Conservation (phyloP, 257 asterid species). For the Osmanthus fragrans region DNA sequence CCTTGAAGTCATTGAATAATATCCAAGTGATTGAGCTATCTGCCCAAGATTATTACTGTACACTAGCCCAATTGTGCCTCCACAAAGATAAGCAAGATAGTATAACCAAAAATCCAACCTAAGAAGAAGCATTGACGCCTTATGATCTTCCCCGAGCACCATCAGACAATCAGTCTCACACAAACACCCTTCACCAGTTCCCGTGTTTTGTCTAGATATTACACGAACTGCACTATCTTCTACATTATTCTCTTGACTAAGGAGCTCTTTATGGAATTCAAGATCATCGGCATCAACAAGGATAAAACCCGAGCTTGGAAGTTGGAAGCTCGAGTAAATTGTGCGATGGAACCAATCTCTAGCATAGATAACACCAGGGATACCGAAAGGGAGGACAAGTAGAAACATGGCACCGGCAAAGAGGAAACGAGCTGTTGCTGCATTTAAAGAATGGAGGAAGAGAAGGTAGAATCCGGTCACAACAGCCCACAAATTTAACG, state of each 20-base stretch:
- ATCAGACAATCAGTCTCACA: constrained; percentile 45
- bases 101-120: constrained; percentile 88
- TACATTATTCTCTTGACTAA: constrained; percentile 38
- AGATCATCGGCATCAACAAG: constrained; percentile 62
- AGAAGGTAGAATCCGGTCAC: constrained; percentile 81
- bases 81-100: constrained; percentile 69
- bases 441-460: constrained; percentile 49
- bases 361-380: constrained; percentile 71
- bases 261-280: constrained; percentile 60
- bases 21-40: constrained; percentile 84
- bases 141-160: constrained; percentile 83
- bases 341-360: constrained; percentile 55
- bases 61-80: constrained; percentile 88
- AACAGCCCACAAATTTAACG: constrained; percentile 49
- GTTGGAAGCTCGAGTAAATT: constrained; percentile 42
- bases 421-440: constrained; percentile 35
- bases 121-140: constrained; percentile 43
- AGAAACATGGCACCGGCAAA: constrained; percentile 63
- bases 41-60: constrained; percentile 92
- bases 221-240: constrained; percentile 20
- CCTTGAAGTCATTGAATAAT: constrained; percentile 44
- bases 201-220: constrained; percentile 16
- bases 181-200: constrained; percentile 32
- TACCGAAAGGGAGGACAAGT: constrained; percentile 62
- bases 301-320: constrained; percentile 55